Evolutionary conservation across 2,329 filamentous ascomycete species (phyloP).

Genomic region (Akanthomyces muscarius): DNA sequence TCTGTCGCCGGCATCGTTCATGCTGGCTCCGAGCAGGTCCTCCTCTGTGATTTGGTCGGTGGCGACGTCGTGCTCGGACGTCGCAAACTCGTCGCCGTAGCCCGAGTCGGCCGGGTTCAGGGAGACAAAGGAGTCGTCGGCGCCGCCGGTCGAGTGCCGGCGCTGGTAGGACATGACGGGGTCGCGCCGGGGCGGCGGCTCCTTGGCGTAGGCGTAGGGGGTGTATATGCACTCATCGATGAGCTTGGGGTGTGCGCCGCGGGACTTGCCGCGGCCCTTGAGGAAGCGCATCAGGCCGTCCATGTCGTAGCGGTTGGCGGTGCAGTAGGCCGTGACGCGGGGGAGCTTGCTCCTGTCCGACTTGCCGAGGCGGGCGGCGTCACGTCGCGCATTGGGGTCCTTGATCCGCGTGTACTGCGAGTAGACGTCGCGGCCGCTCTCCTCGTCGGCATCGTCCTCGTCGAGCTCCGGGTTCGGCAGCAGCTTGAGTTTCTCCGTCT

Average conservation of each 20-base stretch:
- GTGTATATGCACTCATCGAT: constrained; percentile 99
- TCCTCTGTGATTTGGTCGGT: constrained; percentile 27
- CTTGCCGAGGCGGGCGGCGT: constrained; percentile 89
- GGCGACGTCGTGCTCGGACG: constrained; percentile 26
- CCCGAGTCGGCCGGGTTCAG: constrained; percentile 44
- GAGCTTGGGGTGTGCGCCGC: constrained; percentile 80
- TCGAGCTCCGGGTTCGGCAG: constrained; percentile 83
- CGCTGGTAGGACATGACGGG: constrained; percentile 54
- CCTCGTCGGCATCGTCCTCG: constrained; percentile 74
- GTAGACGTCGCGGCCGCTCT: constrained; percentile 92
- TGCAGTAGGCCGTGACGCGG: constrained; percentile 94
- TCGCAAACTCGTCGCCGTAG: constrained; percentile 27
- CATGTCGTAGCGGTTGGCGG: constrained; percentile 85
- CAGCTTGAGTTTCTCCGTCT: constrained; percentile 95
- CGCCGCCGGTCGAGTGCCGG: constrained; percentile 68
- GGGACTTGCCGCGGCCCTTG: constrained; percentile 74
- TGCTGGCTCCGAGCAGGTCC: constrained; percentile 32
- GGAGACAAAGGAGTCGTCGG: constrained; percentile 25
- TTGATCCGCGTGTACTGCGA: constrained; percentile 98
- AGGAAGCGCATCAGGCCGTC: constrained; percentile 86
- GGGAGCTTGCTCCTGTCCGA: constrained; percentile 84
- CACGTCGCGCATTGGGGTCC: constrained; percentile 85
- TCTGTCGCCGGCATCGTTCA: constrained; percentile 36
- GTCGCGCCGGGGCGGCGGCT: constrained; percentile 24
- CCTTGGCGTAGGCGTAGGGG: constrained; percentile 73